Evolutionary conservation across 2,329 filamentous ascomycete species (phyloP).

Genomic region (Coniochaeta sp.): DNA sequence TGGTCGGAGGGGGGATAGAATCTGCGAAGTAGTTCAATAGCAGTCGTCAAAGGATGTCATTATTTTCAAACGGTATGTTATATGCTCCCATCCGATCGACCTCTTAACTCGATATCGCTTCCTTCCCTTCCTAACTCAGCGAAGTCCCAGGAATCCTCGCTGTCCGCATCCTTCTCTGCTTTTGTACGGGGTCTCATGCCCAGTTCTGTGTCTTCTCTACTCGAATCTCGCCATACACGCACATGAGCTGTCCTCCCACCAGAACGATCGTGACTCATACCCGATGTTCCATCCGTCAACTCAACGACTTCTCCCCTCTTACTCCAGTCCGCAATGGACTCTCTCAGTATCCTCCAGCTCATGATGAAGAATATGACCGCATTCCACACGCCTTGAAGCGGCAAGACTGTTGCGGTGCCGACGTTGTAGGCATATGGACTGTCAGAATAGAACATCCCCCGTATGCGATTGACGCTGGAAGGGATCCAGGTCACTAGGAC

Average conservation of each 20-base stretch:
- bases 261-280: neutral
- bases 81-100: neutral
- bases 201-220: neutral
- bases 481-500: conserved; percentile 10
- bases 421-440: conserved; percentile 5
- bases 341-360: conserved; percentile 5
- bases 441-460: conserved; percentile 3
- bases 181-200: neutral
- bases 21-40: too few species aligned
- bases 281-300: neutral
- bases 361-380: conserved; percentile 9
- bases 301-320: neutral
- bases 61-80: too few species aligned
- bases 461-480: conserved; percentile 6
- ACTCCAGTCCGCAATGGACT: conserved; percentile 3
- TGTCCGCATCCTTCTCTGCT: neutral
- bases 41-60: too few species aligned
- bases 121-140: neutral
- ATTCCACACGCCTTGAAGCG: conserved; percentile 11
- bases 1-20: too few species aligned
- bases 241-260: neutral
- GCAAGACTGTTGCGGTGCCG: conserved; percentile 6
- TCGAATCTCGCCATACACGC: neutral
- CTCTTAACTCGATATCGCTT: neutral
- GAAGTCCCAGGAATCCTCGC: neutral